These are phyloP conservation scores for Pilasporangium apinafurcum DNA, from an alignment of 352 stramenopile genomes.

Conservation along the genomic window DNA sequence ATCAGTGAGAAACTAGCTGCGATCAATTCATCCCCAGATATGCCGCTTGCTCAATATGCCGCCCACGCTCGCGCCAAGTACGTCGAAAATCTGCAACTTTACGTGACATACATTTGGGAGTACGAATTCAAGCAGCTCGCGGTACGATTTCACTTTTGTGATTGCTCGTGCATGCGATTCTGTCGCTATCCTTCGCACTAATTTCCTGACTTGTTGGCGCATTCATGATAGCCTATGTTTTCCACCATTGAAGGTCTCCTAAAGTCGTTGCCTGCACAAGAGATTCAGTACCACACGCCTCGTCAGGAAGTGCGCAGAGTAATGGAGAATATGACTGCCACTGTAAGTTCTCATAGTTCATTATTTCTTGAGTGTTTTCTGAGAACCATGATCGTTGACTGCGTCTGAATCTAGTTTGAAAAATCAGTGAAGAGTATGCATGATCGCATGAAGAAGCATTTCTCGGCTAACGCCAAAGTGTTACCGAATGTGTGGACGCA, in stretches of 20 bases:
- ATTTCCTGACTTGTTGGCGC: background rate
- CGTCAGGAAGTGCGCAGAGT: constrained; percentile 51
- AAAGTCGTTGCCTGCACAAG: constrained; percentile 37
- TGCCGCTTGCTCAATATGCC: constrained; percentile 49
- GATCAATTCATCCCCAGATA: constrained; percentile 36
- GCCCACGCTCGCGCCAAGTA: constrained; percentile 32
- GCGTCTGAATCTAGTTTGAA: constrained; percentile 29
- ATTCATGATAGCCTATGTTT: constrained; percentile 39
- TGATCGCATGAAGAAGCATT: constrained; percentile 73
- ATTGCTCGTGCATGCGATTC: background rate
- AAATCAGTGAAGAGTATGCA: constrained; percentile 64
- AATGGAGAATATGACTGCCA: constrained; percentile 27
- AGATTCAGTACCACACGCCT: constrained; percentile 64
- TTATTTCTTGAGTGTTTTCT: background rate
- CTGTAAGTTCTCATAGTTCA: constrained; percentile 13
- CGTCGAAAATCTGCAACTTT: constrained; percentile 30
- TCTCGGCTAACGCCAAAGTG: constrained; percentile 37
- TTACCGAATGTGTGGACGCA: constrained; percentile 48
- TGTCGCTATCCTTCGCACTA: background rate
- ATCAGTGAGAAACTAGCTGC: constrained; percentile 41
- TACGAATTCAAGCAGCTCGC: constrained; percentile 63
- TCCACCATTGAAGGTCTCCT: constrained; percentile 44
- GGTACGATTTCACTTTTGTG: constrained; percentile 11
- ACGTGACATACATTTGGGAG: constrained; percentile 57
- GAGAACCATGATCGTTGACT: constrained; percentile 2